Evolutionary conservation across 306 rosid species (phyloP).

Genomic region (Glycyrrhiza uralensis): DNA sequence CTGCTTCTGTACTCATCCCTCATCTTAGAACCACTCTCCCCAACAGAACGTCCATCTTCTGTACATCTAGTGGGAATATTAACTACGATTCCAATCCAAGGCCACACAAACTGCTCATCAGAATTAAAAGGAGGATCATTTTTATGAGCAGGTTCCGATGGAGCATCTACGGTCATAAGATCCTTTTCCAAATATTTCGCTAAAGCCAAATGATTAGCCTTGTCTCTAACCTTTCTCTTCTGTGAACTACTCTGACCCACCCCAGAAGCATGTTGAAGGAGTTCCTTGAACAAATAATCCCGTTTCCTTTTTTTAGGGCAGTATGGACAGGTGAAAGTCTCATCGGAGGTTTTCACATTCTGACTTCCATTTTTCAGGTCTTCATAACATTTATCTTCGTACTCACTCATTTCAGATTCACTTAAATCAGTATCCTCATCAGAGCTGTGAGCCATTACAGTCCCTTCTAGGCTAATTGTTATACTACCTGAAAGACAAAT

Average conservation of each 20-base stretch:
- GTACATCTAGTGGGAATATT: constrained; percentile 63
- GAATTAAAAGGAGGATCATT: constrained; percentile 42
- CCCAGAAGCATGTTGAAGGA: constrained; percentile 93
- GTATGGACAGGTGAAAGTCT: constrained; percentile 77
- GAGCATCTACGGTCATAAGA: constrained; percentile 46
- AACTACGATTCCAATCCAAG: constrained; percentile 83
- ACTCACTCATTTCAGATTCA: constrained; percentile 68
- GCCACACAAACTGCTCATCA: constrained; percentile 82
- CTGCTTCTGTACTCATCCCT: constrained; percentile 79
- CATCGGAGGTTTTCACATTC: constrained; percentile 56
- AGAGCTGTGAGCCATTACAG: constrained; percentile 45
- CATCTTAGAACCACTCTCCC: constrained; percentile 81
- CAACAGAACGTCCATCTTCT: constrained; percentile 64
- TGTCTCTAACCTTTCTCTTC: constrained; percentile 70
- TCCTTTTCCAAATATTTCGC: constrained; percentile 69
- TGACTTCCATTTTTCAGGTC: constrained; percentile 69
- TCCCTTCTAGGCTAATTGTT: constrained; percentile 31
- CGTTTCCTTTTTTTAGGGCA: constrained; percentile 73
- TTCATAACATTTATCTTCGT: constrained; percentile 53
- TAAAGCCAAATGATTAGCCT: constrained; percentile 85
- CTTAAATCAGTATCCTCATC: constrained; percentile 73
- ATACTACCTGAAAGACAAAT: constrained; percentile 35
- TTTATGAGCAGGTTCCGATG: constrained; percentile 33
- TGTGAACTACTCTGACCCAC: constrained; percentile 87
- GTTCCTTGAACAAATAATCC: constrained; percentile 61